A percentile compares a stretch with the other conserved stretches of the same genome.
Conservation (phyloP, 2,329 filamentous ascomycete genomes). For the Clonostachys rosea region DNA sequence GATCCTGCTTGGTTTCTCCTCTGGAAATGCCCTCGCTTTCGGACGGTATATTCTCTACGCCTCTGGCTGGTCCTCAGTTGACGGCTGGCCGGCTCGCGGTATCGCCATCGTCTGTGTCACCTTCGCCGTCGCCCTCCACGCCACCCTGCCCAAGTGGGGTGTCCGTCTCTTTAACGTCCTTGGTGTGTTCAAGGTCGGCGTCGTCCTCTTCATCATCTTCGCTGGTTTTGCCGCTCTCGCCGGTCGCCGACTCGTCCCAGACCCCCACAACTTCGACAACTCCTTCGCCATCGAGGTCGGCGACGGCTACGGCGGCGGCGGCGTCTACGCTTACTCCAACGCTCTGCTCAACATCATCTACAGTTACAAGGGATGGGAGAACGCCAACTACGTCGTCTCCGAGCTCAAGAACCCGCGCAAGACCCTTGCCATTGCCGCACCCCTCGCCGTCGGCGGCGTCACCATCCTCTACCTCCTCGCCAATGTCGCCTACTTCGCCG, state of each 20-base stretch:
- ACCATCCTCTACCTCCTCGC: slow-evolving; percentile 59
- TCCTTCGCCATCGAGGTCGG: slow-evolving; percentile 41
- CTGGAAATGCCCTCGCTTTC: slow-evolving; percentile 54
- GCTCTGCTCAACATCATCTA: slow-evolving; percentile 55
- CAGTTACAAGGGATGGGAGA: slow-evolving; percentile 61
- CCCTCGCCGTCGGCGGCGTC: slow-evolving; percentile 51
- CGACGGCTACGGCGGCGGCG: slow-evolving; percentile 39
- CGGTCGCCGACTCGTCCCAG: slow-evolving; percentile 37
- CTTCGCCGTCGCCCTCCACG: slow-evolving; percentile 48
- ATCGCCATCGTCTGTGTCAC: slow-evolving; percentile 50
- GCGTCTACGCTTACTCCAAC: slow-evolving; percentile 49
- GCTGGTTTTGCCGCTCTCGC: slow-evolving; percentile 53
- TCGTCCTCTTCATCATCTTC: slow-evolving; percentile 57
- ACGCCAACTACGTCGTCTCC: slow-evolving; percentile 56
- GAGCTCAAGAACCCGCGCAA: slow-evolving; percentile 51
- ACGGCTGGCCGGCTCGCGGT: slow-evolving; percentile 52
- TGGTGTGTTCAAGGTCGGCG: slow-evolving; percentile 54
- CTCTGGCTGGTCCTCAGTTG: slow-evolving; percentile 35
- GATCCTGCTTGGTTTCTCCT: slow-evolving; percentile 56
- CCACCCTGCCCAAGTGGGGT: slow-evolving; percentile 50
- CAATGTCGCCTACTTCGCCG: slow-evolving; percentile 63
- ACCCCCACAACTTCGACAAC: slow-evolving; percentile 53
- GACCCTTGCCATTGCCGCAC: slow-evolving; percentile 51
- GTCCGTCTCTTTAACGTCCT: slow-evolving; percentile 55
- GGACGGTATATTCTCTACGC: slow-evolving; percentile 54